These are phyloP conservation scores for Sporothrix luriei DNA, from an alignment of 2,329 filamentous ascomycete genomes.

Conservation along the genomic window DNA sequence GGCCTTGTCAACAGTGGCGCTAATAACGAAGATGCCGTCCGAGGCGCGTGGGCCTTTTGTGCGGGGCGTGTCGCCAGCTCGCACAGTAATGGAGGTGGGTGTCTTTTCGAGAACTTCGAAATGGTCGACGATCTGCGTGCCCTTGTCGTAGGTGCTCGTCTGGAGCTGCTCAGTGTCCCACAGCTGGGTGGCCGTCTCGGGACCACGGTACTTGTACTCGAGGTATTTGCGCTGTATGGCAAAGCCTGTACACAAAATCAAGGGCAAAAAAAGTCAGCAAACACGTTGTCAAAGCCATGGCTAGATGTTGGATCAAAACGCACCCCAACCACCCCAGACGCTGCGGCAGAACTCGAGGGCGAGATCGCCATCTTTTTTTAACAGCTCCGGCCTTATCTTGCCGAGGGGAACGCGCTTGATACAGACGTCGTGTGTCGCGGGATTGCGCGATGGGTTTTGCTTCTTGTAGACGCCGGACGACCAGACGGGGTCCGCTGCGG, in stretches of 20 bases:
- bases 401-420: slow-evolving; percentile 63
- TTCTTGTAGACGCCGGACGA: slow-evolving; percentile 57
- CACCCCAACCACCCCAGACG: slow-evolving; percentile 67
- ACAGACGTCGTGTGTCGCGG: slow-evolving; percentile 65
- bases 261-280: background rate
- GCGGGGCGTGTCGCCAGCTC: slow-evolving; percentile 67
- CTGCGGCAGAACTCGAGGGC: slow-evolving; percentile 68
- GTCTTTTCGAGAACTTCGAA: slow-evolving; percentile 71
- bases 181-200: slow-evolving; percentile 61
- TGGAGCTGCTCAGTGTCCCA: slow-evolving; percentile 62
- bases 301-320: slow-evolving; percentile 37
- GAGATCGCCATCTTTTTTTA: slow-evolving; percentile 61
- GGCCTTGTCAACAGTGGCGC: slow-evolving; percentile 61
- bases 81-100: slow-evolving; percentile 60
- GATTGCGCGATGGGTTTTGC: slow-evolving; percentile 65
- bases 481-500: slow-evolving; percentile 64
- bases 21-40: slow-evolving; percentile 69
- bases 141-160: slow-evolving; percentile 60
- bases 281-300: background rate
- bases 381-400: slow-evolving; percentile 65
- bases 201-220: slow-evolving; percentile 60
- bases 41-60: slow-evolving; percentile 58
- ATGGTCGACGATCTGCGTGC: slow-evolving; percentile 68
- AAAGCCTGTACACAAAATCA: slow-evolving; percentile 49
- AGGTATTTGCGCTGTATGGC: slow-evolving; percentile 61